phyloP scores from a whole-genome alignment of 129 eudicot species.

The Smallanthus sonchifolius region DNA sequence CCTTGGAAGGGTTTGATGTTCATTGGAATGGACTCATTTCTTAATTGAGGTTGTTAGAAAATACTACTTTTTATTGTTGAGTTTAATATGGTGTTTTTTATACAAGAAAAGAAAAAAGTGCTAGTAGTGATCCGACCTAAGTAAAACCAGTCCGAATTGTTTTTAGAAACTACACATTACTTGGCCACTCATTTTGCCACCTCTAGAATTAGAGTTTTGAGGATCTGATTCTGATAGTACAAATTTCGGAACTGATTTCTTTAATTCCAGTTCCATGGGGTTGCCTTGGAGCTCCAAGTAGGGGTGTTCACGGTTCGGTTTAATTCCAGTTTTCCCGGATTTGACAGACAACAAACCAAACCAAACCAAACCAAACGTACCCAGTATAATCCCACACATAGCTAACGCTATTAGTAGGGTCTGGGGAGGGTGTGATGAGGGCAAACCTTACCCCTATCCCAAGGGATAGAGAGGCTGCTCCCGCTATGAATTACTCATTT shows the following conservation, averaged over 20 bases:
- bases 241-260: background rate
- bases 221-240: background rate
- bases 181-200: background rate
- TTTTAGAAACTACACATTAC: background rate
- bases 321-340: no score
- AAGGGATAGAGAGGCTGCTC: no score
- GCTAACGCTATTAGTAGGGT: no score
- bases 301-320: no score
- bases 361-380: no score
- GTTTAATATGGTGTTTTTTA: background rate
- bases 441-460: no score
- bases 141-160: background rate
- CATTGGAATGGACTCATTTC: no score
- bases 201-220: background rate
- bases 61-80: background rate
- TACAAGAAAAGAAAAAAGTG: background rate
- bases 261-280: background rate
- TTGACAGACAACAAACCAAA: no score
- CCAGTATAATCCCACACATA: no score
- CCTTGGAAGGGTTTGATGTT: background rate
- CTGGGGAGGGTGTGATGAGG: no score
- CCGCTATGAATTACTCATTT: no score
- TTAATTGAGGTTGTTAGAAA: no score
- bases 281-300: background rate
- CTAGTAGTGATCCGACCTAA: background rate